Base-by-base conservation (phyloP, 441 rosid genomes). In the Kokia cookei region DNA sequence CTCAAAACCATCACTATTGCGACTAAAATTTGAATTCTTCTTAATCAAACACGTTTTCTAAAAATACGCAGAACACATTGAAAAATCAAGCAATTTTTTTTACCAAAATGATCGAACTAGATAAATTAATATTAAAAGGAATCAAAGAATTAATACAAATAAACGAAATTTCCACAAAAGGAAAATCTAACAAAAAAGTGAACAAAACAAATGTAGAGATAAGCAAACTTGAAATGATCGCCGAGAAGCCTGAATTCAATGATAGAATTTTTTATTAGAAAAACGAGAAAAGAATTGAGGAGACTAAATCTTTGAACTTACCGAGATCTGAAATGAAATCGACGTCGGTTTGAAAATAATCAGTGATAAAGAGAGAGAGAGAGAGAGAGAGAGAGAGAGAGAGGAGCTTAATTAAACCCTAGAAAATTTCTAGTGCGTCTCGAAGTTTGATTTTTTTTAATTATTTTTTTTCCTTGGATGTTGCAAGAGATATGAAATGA, bases 191-290 rank as follows among this genome's bases (percentile, higher is more conserved):
- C 47, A 37, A 35, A n/a, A 48, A 42, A 74, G 54, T 19, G 29
- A 2, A 47, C 32, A 45, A 29, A 7, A 75, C 13, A 24, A 14
- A 72, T 40, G 35, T 14, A 53, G 0, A 13, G 27, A 45, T 13
- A 42, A 43, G 45, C 22, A 22, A 75, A 57, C 32, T 10, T 55
- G 53, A 67, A 76, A 76, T 68, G 71, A 81, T 74, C 76, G 78
- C 45, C 15, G 32, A 37, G 2, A 69, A 3, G 22, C 14, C 4
- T 35, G 35, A 65, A 42, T 24, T 19, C 45, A 53, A 5, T 27
- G 75, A 76, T 69, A 45, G 15, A 7, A 27, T 10, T 3, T 6
- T 32, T 32, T 5, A 32, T 5, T 32, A 40, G 4, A 47, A n/a
- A 32, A 37, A 3, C 1, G 1, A 26, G 15, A 2, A 69, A 71